Evolutionary conservation across 2,329 filamentous ascomycete species (phyloP).

Genomic region (Harringtonia lauricola): DNA sequence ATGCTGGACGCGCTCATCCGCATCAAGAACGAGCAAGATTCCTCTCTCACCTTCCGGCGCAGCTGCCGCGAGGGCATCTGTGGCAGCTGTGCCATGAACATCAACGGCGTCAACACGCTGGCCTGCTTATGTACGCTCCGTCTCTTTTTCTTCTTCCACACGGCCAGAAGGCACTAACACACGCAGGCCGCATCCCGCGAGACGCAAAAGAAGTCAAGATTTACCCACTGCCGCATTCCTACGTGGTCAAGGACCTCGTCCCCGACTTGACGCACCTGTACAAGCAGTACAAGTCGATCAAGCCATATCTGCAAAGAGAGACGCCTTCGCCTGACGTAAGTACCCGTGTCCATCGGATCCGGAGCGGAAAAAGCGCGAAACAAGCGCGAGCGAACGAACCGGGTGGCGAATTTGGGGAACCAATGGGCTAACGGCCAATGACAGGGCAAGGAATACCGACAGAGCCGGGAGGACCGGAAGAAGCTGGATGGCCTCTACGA

Average conservation of each 20-base stretch:
- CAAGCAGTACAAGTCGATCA: constrained; percentile 99
- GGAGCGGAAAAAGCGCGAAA: too few species aligned
- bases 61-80: constrained; percentile 98
- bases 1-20: constrained; percentile 91
- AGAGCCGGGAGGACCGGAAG: constrained; percentile 82
- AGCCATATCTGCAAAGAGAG: constrained; percentile 92
- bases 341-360: too few species aligned
- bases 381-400: too few species aligned
- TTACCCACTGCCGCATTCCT: constrained; percentile 96
- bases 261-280: constrained; percentile 98
- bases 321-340: constrained; percentile 74
- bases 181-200: constrained; percentile 91
- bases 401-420: too few species aligned
- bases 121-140: constrained; percentile 84
- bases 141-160: not conserved
- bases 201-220: constrained; percentile 84
- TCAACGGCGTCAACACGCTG: constrained; percentile 95
- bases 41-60: constrained; percentile 88
- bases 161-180: too few species aligned
- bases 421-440: not conserved
- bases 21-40: constrained; percentile 98
- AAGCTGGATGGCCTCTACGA: constrained; percentile 98
- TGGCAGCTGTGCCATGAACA: constrained; percentile 99
- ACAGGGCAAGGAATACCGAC: constrained; percentile 84
- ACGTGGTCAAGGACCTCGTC: constrained; percentile 97